A percentile compares a stretch with the other conserved stretches of the same genome.
These are phyloP conservation scores for Amniculicola lignicola DNA, from an alignment of 495 filamentous ascomycete genomes.

Conservation along the genomic window DNA sequence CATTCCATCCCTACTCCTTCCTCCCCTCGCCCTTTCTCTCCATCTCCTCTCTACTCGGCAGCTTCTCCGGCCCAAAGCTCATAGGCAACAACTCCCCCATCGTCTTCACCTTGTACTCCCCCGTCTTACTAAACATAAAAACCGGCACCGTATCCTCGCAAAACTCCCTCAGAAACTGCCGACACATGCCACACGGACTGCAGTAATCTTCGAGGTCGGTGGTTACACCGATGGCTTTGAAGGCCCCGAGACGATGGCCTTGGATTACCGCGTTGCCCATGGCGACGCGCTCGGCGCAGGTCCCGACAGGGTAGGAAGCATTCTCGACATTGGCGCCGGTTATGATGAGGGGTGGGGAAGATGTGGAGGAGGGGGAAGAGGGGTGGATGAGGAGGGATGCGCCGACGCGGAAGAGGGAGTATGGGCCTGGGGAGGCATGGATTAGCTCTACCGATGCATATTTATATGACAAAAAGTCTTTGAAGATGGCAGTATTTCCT, in stretches of 20 bases:
- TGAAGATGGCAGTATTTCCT: too few species aligned
- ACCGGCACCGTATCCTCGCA: conserved; percentile 60
- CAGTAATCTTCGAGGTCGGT: conserved; percentile 62
- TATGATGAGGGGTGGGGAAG: conserved; percentile 28
- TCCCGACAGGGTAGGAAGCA: conserved; percentile 84
- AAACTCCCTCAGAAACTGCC: conserved; percentile 49
- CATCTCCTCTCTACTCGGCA: conserved; percentile 27
- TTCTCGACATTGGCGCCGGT: conserved; percentile 91
- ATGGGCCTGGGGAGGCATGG: conserved; percentile 61
- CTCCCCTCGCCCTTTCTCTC: conserved; percentile 3
- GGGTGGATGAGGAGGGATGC: conserved; percentile 71
- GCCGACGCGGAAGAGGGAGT: conserved; percentile 91
- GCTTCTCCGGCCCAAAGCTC: conserved; percentile 33
- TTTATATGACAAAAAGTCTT: too few species aligned
- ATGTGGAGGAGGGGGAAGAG: conserved; percentile 26
- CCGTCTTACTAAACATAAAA: conserved; percentile 86
- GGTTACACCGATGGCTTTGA: conserved; percentile 82
- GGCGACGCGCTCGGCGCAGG: conserved; percentile 89
- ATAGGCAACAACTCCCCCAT: conserved; percentile 54
- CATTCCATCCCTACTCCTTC: not conserved
- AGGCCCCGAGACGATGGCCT: conserved; percentile 53
- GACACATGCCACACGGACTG: conserved; percentile 54
- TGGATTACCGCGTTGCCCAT: conserved; percentile 72
- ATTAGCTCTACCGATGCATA: too few species aligned
- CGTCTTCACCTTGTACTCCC: conserved; percentile 64